phyloP scores from a whole-genome alignment of 2,329 filamentous ascomycete genomes.

The Ophiosphaerella narmari region DNA sequence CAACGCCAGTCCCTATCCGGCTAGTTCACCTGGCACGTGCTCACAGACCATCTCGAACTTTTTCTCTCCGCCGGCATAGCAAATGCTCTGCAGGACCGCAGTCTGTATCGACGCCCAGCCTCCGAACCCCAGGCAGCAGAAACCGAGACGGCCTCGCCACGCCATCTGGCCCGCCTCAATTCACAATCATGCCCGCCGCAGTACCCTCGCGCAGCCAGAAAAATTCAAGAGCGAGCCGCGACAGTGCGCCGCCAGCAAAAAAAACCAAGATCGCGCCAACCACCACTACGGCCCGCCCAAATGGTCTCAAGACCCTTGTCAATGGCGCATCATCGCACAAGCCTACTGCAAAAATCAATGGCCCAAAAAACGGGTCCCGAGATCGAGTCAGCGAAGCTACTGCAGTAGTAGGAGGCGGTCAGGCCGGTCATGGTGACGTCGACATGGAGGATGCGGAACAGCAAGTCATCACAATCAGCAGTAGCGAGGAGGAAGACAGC shows the following conservation, averaged over 20 bases:
- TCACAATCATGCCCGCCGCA: conserved; percentile 39
- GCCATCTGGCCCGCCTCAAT: background rate
- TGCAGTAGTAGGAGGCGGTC: conserved; percentile 57
- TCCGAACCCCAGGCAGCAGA: conserved; percentile 28
- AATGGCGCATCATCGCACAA: conserved; percentile 38
- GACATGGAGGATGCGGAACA: conserved; percentile 40
- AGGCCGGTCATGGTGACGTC: conserved; percentile 51
- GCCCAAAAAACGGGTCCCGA: conserved; percentile 55
- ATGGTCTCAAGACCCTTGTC: conserved; percentile 41
- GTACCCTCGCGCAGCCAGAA: conserved; percentile 34
- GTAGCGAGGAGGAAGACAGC: conserved; percentile 49
- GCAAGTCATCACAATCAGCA: conserved; percentile 55
- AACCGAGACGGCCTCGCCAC: conserved; percentile 9
- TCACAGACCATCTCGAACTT: conserved; percentile 3
- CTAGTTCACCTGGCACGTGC: background rate
- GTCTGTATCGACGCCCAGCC: background rate
- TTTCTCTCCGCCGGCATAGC: background rate
- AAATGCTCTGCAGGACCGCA: background rate
- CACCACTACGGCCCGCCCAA: conserved; percentile 24
- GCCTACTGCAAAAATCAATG: conserved; percentile 58
- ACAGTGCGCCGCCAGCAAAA: conserved; percentile 42
- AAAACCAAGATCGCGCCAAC: conserved; percentile 42
- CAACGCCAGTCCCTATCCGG: background rate
- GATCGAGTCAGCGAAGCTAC: conserved; percentile 62
- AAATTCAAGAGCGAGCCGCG: conserved; percentile 25